These are phyloP conservation scores for Thymus quinquecostatus DNA, from an alignment of 257 asterid genomes.

Conservation along the genomic window DNA sequence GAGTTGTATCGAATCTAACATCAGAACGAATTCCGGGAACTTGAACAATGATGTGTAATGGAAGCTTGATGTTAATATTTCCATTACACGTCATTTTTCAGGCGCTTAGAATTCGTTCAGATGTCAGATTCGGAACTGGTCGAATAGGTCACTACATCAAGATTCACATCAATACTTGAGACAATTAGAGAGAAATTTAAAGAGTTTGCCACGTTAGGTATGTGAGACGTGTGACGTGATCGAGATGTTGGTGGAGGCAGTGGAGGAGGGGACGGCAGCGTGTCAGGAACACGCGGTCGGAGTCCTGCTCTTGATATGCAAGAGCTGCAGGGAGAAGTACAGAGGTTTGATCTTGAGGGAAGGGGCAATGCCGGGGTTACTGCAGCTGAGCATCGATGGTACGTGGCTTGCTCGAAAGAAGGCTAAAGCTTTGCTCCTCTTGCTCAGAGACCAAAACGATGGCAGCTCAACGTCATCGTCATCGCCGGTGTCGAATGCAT, in stretches of 20 bases:
- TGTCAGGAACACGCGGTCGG: constrained; percentile 76
- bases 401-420: constrained; percentile 59
- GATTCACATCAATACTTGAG: too few species aligned
- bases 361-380: constrained; percentile 78
- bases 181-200: not conserved
- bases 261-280: constrained; percentile 71
- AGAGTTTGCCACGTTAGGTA: constrained; percentile 33
- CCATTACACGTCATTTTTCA: too few species aligned
- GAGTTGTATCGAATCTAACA: too few species aligned
- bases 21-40: too few species aligned
- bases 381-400: constrained; percentile 80
- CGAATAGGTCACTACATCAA: too few species aligned
- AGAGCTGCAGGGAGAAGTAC: constrained; percentile 61
- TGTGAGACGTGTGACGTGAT: constrained; percentile 51
- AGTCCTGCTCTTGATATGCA: constrained; percentile 53
- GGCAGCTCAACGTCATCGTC: constrained; percentile 33
- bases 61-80: too few species aligned
- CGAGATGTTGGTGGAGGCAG: constrained; percentile 63
- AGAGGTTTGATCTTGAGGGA: constrained; percentile 73
- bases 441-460: constrained; percentile 64
- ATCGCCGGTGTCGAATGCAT: constrained; percentile 38
- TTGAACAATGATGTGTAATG: too few species aligned
- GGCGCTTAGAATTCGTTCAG: too few species aligned
- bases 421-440: constrained; percentile 67
- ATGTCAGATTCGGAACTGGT: too few species aligned